Base-by-base conservation (phyloP, 2,329 filamentous ascomycete species). In the Trichoderma aggressivum region DNA sequence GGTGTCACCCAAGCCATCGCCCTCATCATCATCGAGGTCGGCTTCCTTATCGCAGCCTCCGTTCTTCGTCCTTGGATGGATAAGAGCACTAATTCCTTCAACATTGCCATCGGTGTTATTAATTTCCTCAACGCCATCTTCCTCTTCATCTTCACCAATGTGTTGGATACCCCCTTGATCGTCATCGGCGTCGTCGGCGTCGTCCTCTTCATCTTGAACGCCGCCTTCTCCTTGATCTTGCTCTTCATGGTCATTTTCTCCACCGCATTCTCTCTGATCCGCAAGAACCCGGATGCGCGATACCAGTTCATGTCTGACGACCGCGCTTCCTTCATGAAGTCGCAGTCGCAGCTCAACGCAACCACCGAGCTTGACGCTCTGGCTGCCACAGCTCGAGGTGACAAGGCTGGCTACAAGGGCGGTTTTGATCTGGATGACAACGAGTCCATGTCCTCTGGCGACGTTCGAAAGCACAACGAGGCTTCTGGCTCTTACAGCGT, bases 261-360 rank as follows among this genome's bases (percentile, higher is more conserved):
- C n/a, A 84, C 83, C 24, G 78, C 79, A 6, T 76, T 95, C 75
- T 92, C 93, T 60, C 90, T 98, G 78, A 89, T 94, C 80, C 93
- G 93, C 73, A 97, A 97, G 87, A 97, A 98, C 83, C 95, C 95
- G 26, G 95, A 98, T 79, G 93, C 92, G 55, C 91, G 94, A 73
- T 98, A 98, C 82, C 94, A 97, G 82, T 94, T 94, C 77, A 98
- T 98, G 94, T 92, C 92, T 69, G 95, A 98, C 78, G 95, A 98
- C 81, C 91, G 95, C 76, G 94, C 93, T 65, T 98, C 94, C 11
- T 98, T 98, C 84, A 97, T 98, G 90, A 98, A 98, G 85, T 97
- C 94, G 16, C 92, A 96, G 81, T 92, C 92, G 6, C 91, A 95
- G 78, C 85, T 97, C 68, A 88, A 82, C 59, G 83, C 86, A 18